Evolutionary conservation across 2,329 filamentous ascomycete genomes (phyloP).

Genomic region (Orbilia blumenaviensis): DNA sequence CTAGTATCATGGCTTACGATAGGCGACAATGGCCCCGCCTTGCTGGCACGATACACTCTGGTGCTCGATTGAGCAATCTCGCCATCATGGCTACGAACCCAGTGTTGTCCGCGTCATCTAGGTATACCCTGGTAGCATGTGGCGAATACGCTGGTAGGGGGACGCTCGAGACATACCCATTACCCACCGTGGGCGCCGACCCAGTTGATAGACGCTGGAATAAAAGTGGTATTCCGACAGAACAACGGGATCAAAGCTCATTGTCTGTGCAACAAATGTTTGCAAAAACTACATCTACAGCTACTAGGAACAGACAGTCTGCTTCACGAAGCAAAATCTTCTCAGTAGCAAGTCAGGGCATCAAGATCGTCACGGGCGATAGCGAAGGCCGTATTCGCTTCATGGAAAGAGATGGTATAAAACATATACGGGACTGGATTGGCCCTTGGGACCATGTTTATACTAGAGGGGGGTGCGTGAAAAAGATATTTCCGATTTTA

Average conservation of each 20-base stretch:
- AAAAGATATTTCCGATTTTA: constrained; percentile 18
- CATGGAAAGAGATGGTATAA: constrained; percentile 81
- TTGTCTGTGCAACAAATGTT: constrained; percentile 65
- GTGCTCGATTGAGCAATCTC: constrained; percentile 78
- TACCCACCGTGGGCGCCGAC: constrained; percentile 61
- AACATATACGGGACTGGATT: constrained; percentile 64
- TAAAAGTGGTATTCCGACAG: constrained; percentile 30
- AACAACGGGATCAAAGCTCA: not conserved
- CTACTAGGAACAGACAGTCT: constrained; percentile 78
- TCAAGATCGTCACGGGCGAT: constrained; percentile 82
- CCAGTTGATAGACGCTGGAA: not conserved
- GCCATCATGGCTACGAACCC: constrained; percentile 73
- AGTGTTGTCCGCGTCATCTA: constrained; percentile 69
- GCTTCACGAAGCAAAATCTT: constrained; percentile 82
- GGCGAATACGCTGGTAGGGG: constrained; percentile 94
- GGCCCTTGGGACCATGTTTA: constrained; percentile 63
- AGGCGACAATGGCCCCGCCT: constrained; percentile 83
- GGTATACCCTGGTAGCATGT: constrained; percentile 78
- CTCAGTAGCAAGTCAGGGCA: constrained; percentile 82
- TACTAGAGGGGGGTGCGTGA: constrained; percentile 9
- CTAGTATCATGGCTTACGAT: constrained; percentile 88
- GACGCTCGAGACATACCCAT: constrained; percentile 83
- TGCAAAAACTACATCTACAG: constrained; percentile 31
- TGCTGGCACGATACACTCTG: constrained; percentile 81
- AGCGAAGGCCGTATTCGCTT: constrained; percentile 85